A percentile compares a stretch with the other conserved stretches of the same genome.
Evolutionary conservation across 2,329 filamentous ascomycete genomes (phyloP).

Genomic region (Fusarium aywerte): DNA sequence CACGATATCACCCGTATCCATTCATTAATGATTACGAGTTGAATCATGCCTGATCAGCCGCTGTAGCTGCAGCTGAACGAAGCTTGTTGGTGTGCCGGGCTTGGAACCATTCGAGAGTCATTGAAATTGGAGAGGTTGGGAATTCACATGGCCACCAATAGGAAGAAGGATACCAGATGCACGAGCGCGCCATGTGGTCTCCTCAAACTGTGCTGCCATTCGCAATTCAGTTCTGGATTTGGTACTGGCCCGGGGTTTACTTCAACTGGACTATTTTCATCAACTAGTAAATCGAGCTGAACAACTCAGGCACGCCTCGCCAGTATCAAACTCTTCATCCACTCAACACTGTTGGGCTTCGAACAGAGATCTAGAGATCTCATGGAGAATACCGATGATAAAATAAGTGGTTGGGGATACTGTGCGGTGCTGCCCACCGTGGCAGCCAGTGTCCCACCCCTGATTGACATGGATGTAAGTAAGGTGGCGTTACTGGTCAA

Average conservation of each 20-base stretch:
- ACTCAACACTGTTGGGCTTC: not conserved
- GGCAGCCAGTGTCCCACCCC: conserved; percentile 27
- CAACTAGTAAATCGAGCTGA: conserved; percentile 22
- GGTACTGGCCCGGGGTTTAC: conserved; percentile 7
- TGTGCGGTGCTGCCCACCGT: conserved; percentile 19
- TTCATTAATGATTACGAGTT: conserved; percentile 44
- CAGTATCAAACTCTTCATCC: not conserved
- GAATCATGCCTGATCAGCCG: conserved; percentile 39
- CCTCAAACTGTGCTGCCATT: conserved; percentile 11
- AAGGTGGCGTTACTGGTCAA: conserved; percentile 42
- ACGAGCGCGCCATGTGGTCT: conserved; percentile 34
- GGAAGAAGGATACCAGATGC: conserved; percentile 6
- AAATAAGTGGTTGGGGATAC: conserved; percentile 32
- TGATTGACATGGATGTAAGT: conserved; percentile 37
- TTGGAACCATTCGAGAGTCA: conserved; percentile 17
- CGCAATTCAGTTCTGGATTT: not conserved
- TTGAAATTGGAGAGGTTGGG: conserved; percentile 42
- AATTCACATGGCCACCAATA: conserved; percentile 40
- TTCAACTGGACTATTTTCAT: conserved; percentile 10
- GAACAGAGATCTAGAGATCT: conserved; percentile 1
- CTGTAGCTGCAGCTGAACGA: conserved; percentile 39
- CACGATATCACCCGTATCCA: conserved; percentile 47
- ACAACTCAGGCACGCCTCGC: conserved; percentile 8
- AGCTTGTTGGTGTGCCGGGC: conserved; percentile 31
- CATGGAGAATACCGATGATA: not conserved